Conservation (phyloP, 2,329 filamentous ascomycete genomes). For the Nakataea oryzae region DNA sequence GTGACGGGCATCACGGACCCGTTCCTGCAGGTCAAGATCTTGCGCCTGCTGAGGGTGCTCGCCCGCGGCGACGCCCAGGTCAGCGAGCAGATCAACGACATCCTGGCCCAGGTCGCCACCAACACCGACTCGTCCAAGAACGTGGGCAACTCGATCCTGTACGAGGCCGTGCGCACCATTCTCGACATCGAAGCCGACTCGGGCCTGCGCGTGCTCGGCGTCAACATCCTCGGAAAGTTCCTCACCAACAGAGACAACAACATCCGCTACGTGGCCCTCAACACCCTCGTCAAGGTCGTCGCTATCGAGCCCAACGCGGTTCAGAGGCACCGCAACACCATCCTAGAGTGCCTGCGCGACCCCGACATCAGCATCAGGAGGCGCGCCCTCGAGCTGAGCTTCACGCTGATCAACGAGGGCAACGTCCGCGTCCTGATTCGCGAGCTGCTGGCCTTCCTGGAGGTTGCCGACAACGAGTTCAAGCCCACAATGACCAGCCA, state of each 20-base stretch:
- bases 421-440: constrained; percentile 91
- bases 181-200: constrained; percentile 97
- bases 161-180: constrained; percentile 94
- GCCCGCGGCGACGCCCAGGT: constrained; percentile 77
- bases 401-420: constrained; percentile 93
- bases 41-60: constrained; percentile 75
- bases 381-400: constrained; percentile 92
- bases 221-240: constrained; percentile 95
- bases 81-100: constrained; percentile 97
- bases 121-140: constrained; percentile 99
- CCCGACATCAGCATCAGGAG: constrained; percentile 96
- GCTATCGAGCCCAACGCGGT: constrained; percentile 97
- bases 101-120: constrained; percentile 90
- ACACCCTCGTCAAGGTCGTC: constrained; percentile 95
- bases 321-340: constrained; percentile 93
- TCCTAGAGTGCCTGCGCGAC: constrained; percentile 88
- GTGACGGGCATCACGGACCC: constrained; percentile 97
- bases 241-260: constrained; percentile 98
- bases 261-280: constrained; percentile 94
- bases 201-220: constrained; percentile 82
- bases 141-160: constrained; percentile 94
- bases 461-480: constrained; percentile 96
- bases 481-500: constrained; percentile 98
- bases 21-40: constrained; percentile 93
- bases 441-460: constrained; percentile 87